phyloP scores from a whole-genome alignment of 1,284 basidiomycete genomes.

The Entoloma clypeatum region DNA sequence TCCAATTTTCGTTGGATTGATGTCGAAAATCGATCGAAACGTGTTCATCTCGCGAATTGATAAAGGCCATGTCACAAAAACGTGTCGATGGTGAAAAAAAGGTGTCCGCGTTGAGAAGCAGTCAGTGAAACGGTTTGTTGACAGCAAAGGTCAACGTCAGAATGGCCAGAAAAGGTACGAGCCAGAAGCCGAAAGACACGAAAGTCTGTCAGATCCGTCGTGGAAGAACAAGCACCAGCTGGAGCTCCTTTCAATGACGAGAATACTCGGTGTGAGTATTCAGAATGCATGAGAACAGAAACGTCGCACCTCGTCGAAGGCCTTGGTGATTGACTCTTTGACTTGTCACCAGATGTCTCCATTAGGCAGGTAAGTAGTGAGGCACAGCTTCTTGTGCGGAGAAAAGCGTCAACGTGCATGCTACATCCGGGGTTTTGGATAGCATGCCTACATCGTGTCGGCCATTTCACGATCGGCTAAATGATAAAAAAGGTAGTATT shows the following conservation, averaged over 20 bases:
- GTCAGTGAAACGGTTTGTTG: constrained; percentile 67
- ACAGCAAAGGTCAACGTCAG: constrained; percentile 48
- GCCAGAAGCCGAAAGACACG: constrained; percentile 46
- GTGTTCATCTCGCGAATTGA: constrained; percentile 63
- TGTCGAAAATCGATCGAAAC: constrained; percentile 70
- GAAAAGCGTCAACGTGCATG: constrained; percentile 48
- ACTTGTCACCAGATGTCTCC: constrained; percentile 33
- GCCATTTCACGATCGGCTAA: constrained; percentile 52
- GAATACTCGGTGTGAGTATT: no score
- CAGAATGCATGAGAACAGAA: constrained; percentile 32
- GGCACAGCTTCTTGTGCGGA: constrained; percentile 42
- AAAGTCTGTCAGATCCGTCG: constrained; percentile 34
- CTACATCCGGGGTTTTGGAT: constrained; percentile 60
- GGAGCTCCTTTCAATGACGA: no score
- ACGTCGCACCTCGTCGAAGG: constrained; percentile 24
- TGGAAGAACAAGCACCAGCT: constrained; percentile 24
- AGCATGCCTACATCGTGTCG: constrained; percentile 63
- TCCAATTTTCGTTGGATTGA: constrained; percentile 31
- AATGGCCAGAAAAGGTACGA: constrained; percentile 66
- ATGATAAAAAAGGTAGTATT: constrained; percentile 45
- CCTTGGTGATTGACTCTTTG: constrained; percentile 23
- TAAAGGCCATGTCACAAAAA: constrained; percentile 60
- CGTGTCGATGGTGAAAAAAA: constrained; percentile 66
- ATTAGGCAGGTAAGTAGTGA: constrained; percentile 56
- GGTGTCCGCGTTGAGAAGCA: constrained; percentile 54